Evolutionary conservation across 1,139 yeast genomes (phyloP).

Genomic region (Debaryomyces udenii): DNA sequence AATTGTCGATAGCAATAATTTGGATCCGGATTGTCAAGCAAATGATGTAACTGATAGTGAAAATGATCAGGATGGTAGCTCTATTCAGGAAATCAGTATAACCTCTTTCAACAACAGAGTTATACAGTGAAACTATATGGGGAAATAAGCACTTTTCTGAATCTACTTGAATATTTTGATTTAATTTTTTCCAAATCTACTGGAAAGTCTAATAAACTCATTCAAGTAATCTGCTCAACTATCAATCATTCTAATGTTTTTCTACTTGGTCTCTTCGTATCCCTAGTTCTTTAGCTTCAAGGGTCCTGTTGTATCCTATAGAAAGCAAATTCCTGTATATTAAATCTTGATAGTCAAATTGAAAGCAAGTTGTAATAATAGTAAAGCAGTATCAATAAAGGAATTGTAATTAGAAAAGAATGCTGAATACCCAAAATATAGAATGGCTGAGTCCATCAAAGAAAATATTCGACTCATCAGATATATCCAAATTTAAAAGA

Average conservation of each 20-base stretch:
- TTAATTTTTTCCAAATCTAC: not conserved
- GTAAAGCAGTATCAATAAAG: not conserved
- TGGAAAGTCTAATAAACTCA: too few species aligned
- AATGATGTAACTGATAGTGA: not conserved
- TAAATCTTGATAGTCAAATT: too few species aligned
- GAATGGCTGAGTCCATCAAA: constrained; percentile 30
- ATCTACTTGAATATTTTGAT: not conserved
- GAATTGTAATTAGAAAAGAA: constrained; percentile 1
- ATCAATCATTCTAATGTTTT: too few species aligned
- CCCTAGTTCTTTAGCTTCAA: too few species aligned
- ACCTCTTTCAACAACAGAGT: not conserved
- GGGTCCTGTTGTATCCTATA: too few species aligned
- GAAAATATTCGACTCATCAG: constrained; percentile 34
- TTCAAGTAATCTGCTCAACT: too few species aligned
- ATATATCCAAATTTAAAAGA: constrained; percentile 29
- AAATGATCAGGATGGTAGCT: not conserved
- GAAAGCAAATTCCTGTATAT: too few species aligned
- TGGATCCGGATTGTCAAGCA: too few species aligned
- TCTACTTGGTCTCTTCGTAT: too few species aligned
- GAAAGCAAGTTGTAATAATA: too few species aligned
- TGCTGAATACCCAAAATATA: not conserved
- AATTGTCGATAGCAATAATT: too few species aligned
- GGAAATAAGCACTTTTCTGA: not conserved
- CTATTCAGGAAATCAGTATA: constrained; percentile 2
- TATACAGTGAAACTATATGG: not conserved